A percentile compares a stretch with the other conserved stretches of the same genome.
phyloP scores from a whole-genome alignment of 169 alveolate genomes.

The Perkinsus chesapeaki region DNA sequence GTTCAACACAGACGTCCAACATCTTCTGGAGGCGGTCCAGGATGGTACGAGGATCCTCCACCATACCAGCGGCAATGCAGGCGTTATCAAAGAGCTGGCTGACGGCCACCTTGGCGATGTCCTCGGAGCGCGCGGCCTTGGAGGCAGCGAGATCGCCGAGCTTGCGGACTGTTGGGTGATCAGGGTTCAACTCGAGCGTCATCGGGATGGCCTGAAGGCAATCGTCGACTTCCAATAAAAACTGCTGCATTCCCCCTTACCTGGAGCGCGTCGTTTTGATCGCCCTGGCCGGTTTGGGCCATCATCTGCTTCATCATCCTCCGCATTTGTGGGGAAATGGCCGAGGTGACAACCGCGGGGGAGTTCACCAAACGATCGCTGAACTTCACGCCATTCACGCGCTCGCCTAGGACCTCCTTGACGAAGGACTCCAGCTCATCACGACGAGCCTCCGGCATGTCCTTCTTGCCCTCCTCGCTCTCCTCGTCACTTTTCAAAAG shows the following conservation, averaged over 20 bases:
- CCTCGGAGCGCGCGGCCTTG: background rate
- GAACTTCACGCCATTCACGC: constrained; percentile 69
- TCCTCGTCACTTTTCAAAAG: constrained; percentile 16
- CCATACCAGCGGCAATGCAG: constrained; percentile 80
- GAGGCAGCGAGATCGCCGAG: background rate
- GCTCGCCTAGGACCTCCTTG: constrained; percentile 46
- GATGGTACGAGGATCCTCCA: constrained; percentile 79
- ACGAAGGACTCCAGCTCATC: constrained; percentile 38
- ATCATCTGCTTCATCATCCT: constrained; percentile 36
- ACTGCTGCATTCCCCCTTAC: background rate
- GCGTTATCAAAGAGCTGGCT: constrained; percentile 77
- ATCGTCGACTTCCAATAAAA: background rate
- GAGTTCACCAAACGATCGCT: constrained; percentile 68
- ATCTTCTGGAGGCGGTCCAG: constrained; percentile 63
- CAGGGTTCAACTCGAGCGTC: constrained; percentile 67
- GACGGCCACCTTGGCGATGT: constrained; percentile 27
- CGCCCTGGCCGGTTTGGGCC: constrained; percentile 18
- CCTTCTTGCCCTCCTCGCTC: constrained; percentile 11
- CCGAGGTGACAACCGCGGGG: constrained; percentile 74
- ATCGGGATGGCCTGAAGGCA: constrained; percentile 46
- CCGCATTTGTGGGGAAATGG: constrained; percentile 35
- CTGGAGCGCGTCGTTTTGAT: background rate
- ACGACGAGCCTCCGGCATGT: constrained; percentile 23
- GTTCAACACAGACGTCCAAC: constrained; percentile 28
- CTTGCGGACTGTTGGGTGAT: constrained; percentile 30